These are phyloP conservation scores for Xylaria sp. DNA, from an alignment of 2,329 filamentous ascomycete genomes.

Conservation along the genomic window DNA sequence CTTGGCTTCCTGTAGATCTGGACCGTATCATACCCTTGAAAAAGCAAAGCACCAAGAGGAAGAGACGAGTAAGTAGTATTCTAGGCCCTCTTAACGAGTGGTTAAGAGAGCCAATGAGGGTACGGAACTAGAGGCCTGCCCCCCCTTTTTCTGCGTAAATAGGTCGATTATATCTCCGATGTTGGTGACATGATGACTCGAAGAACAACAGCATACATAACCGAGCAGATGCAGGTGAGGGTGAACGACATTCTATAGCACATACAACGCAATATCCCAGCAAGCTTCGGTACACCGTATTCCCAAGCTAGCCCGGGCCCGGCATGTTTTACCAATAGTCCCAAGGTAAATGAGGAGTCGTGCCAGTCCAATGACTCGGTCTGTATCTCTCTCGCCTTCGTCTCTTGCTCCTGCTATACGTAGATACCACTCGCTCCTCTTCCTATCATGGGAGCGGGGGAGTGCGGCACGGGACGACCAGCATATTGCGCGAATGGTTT, in stretches of 20 bases:
- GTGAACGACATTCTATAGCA: background rate
- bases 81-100: constrained; percentile 3
- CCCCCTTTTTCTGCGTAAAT: constrained; percentile 6
- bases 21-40: constrained; percentile 15
- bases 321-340: background rate
- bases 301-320: background rate
- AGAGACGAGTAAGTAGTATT: constrained; percentile 10
- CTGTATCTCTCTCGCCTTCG: background rate
- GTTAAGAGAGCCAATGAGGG: constrained; percentile 13
- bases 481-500: background rate
- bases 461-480: background rate
- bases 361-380: background rate
- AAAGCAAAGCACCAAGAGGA: background rate
- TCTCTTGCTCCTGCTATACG: background rate
- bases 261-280: background rate
- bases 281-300: constrained; percentile 3
- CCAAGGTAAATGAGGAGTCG: background rate
- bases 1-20: constrained; percentile 2
- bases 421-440: background rate
- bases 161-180: constrained; percentile 20
- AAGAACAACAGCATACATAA: constrained; percentile 14
- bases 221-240: constrained; percentile 20
- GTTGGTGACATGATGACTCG: background rate
- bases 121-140: constrained; percentile 4
- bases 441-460: constrained; percentile 5